phyloP scores from a whole-genome alignment of 768 basidiomycete species.

The Phylloporus rhodoxanthus region DNA sequence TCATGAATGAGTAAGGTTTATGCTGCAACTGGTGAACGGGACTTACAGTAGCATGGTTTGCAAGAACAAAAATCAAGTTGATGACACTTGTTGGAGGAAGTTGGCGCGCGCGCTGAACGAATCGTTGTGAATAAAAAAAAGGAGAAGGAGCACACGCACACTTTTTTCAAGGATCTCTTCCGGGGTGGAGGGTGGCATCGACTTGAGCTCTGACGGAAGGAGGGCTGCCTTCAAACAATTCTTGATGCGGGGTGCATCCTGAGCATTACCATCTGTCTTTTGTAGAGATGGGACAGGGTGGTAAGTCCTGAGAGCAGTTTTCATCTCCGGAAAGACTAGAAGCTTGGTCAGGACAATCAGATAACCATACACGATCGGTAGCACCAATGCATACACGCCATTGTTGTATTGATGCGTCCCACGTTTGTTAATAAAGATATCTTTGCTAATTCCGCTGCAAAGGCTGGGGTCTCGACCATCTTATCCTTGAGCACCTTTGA shows the following conservation, averaged over 20 bases:
- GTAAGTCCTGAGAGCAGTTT: conserved; percentile 82
- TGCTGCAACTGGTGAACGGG: not conserved
- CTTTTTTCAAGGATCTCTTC: conserved; percentile 64
- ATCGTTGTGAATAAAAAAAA: not conserved
- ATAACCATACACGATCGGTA: conserved; percentile 4
- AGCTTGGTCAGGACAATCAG: conserved; percentile 16
- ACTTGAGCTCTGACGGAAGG: conserved; percentile 61
- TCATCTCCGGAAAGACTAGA: conserved; percentile 89
- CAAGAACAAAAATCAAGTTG: conserved; percentile 79
- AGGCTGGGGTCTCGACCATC: conserved; percentile 75
- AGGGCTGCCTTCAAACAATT: conserved; percentile 81
- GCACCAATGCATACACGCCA: conserved; percentile 58
- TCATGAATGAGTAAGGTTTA: conserved; percentile 6
- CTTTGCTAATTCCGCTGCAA: conserved; percentile 75
- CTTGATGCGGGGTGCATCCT: conserved; percentile 90
- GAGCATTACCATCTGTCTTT: conserved; percentile 81
- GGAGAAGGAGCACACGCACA: conserved; percentile 36
- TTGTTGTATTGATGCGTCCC: conserved; percentile 87
- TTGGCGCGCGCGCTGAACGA: conserved; percentile 46
- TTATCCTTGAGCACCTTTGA: conserved; percentile 86
- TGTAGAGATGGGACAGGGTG: conserved; percentile 86
- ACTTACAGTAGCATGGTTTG: conserved; percentile 71
- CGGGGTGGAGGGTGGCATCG: conserved; percentile 64
- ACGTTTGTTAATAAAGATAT: conserved; percentile 83
- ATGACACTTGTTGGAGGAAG: conserved; percentile 81